Evolutionary conservation across 192 early-diverging fungal species (phyloP).

Genomic region (Linnemannia schmuckeri): DNA sequence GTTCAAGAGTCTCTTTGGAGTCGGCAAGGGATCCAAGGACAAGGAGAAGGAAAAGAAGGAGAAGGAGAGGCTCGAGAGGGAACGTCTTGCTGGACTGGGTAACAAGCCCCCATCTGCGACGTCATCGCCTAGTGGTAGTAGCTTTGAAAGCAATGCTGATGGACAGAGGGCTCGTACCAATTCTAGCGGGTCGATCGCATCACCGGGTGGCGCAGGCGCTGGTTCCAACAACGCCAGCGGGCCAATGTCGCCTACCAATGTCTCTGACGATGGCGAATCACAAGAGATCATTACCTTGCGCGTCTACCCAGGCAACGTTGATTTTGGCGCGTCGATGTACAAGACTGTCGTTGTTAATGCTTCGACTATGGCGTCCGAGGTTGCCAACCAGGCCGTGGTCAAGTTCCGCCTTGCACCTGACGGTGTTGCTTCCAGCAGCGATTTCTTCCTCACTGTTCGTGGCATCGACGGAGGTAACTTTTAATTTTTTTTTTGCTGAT

Average conservation of each 20-base stretch:
- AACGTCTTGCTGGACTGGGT: conserved; percentile 5
- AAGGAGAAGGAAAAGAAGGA: conserved; percentile 53
- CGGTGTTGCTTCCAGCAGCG: conserved; percentile 51
- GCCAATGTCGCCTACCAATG: conserved; percentile 27
- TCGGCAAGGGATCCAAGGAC: conserved; percentile 53
- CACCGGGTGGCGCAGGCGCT: not conserved
- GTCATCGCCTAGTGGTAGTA: conserved; percentile 5
- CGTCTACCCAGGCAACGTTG: conserved; percentile 70
- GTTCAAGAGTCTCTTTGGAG: conserved; percentile 53
- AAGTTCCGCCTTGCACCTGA: conserved; percentile 66
- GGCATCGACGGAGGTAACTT: conserved; percentile 63
- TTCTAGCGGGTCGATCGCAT: conserved; percentile 34
- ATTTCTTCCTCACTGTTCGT: conserved; percentile 68
- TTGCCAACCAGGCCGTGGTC: conserved; percentile 64
- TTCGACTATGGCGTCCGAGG: conserved; percentile 60
- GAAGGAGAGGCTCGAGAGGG: conserved; percentile 38
- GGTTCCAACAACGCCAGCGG: not conserved
- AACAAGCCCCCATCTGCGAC: conserved; percentile 11
- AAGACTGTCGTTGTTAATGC: conserved; percentile 65
- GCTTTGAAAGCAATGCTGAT: conserved; percentile 2
- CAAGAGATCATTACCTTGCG: conserved; percentile 62
- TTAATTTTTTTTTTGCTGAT: not conserved
- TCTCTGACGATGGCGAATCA: conserved; percentile 24
- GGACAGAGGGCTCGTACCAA: conserved; percentile 24
- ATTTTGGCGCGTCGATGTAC: conserved; percentile 64